Evolutionary conservation across 805 yeast genomes (phyloP), one percentile per base, ranked within the genome.

Genomic region (Lipomyces lipofer): DNA sequence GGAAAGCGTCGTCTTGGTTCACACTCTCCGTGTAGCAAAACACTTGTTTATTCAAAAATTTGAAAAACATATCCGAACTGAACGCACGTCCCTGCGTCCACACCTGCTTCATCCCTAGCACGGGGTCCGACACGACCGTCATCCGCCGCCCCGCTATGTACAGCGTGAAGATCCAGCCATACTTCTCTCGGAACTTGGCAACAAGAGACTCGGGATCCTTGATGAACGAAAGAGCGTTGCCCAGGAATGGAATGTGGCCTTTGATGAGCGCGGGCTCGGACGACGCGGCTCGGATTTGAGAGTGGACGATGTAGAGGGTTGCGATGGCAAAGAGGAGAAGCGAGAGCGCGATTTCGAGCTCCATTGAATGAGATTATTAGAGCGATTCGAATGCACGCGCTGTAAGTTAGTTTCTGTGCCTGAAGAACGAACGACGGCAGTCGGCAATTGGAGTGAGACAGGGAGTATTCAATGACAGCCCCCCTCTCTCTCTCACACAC

Each of bases 41-140:
- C n/a, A 54, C 33, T n/a, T 28, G 5, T 8, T 28, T 21, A 24
- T 54, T 51, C 13, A 54, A 9, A 17, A 43, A 45, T 4, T 22
- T 17, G 39, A 54, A 54, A 22, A 51, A 50, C 10, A 27, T 35
- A 15, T n/a, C 19, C 27, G 46, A 42, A 21, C 38, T 49, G 46
- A 47, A 54, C 6, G 12, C 33, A 4, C 57, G 38, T 48, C 42
- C 45, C 48, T 53, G 49, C 52, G 57, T 7, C 57, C 57, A 36
- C 51, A 54, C 54, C 47, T 54, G 36, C n/a, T 29, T 29, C 60
- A 56, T 51, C 4, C 62, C 62, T 8, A 29, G n/a, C 21, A 47
- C 42, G 2, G 59, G 62, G 21, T 58, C 62, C 4, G 51, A 47
- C n/a, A 58, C 38, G 12, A 58, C 5, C 13, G 50, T 43, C 54